A percentile compares a stretch with the other conserved stretches of the same genome.
Evolutionary conservation across 495 filamentous ascomycete genomes (phyloP).

Genomic region (Oidiodendron maius): DNA sequence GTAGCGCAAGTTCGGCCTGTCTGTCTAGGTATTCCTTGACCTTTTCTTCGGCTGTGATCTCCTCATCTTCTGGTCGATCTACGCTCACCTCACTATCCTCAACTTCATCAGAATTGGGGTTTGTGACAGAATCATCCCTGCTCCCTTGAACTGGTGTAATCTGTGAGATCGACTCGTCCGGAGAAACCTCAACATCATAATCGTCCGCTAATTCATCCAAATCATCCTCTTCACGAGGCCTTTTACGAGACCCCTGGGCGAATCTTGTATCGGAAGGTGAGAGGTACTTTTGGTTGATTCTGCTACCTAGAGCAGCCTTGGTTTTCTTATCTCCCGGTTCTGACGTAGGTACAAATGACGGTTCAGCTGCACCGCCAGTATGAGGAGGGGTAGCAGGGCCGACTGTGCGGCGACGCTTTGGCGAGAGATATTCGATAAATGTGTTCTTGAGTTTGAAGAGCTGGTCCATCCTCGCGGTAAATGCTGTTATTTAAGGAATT

Average conservation of each 20-base stretch:
- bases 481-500: neutral
- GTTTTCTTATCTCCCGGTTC: conserved; percentile 13
- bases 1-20: conserved; percentile 22
- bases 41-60: conserved; percentile 13
- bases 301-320: conserved; percentile 1
- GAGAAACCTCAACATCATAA: neutral
- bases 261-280: conserved; percentile 11
- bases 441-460: conserved; percentile 15
- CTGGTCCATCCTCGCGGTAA: conserved; percentile 12
- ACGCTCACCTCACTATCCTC: conserved; percentile 8
- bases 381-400: conserved; percentile 10
- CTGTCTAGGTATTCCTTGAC: conserved; percentile 21
- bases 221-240: conserved; percentile 10
- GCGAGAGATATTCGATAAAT: conserved; percentile 14
- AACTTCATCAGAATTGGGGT: conserved; percentile 8
- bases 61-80: conserved; percentile 3
- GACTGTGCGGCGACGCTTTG: conserved; percentile 21
- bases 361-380: neutral
- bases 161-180: conserved; percentile 13
- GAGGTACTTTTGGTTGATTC: conserved; percentile 10
- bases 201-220: conserved; percentile 9
- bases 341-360: conserved; percentile 6
- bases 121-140: neutral
- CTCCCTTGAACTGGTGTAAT: neutral
- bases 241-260: conserved; percentile 16